Conservation (phyloP, 768 basidiomycete genomes). For the Russula ochroleuca region DNA sequence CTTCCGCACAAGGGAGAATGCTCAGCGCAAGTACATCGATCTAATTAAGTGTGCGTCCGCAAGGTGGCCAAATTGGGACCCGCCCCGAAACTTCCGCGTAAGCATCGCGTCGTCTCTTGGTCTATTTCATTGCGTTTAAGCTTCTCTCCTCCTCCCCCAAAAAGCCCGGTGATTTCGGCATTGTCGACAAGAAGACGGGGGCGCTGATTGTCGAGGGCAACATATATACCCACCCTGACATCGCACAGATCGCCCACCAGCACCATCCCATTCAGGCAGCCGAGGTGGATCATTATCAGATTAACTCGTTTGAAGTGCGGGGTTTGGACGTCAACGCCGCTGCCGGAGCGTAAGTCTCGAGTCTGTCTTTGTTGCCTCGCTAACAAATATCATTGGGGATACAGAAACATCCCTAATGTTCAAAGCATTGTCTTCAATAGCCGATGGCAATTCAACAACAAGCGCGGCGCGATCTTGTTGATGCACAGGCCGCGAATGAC, state of each 20-base stretch:
- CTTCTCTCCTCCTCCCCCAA: background rate
- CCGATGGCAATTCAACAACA: conserved; percentile 8
- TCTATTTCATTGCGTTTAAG: background rate
- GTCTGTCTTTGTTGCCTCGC: too few species aligned
- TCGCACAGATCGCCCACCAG: background rate
- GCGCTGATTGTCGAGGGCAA: conserved; percentile 14
- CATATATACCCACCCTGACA: conserved; percentile 10
- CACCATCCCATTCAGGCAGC: background rate
- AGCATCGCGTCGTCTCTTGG: background rate
- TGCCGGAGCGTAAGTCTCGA: background rate
- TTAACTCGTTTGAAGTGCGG: conserved; percentile 15
- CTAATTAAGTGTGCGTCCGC: conserved; percentile 5
- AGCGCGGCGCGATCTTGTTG: conserved; percentile 19
- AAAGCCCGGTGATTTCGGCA: conserved; percentile 18
- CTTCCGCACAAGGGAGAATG: conserved; percentile 4
- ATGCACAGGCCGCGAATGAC: conserved; percentile 5
- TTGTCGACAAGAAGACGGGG: conserved; percentile 7
- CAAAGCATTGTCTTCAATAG: conserved; percentile 2
- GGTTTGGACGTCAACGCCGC: background rate
- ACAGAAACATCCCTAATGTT: background rate
- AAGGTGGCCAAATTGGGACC: conserved; percentile 19
- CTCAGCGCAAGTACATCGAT: conserved; percentile 20
- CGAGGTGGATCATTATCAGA: conserved; percentile 5
- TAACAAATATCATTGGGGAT: background rate
- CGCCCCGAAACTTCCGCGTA: background rate